Base-by-base conservation (phyloP, 305 asterid species). In the Solanum chacoense region DNA sequence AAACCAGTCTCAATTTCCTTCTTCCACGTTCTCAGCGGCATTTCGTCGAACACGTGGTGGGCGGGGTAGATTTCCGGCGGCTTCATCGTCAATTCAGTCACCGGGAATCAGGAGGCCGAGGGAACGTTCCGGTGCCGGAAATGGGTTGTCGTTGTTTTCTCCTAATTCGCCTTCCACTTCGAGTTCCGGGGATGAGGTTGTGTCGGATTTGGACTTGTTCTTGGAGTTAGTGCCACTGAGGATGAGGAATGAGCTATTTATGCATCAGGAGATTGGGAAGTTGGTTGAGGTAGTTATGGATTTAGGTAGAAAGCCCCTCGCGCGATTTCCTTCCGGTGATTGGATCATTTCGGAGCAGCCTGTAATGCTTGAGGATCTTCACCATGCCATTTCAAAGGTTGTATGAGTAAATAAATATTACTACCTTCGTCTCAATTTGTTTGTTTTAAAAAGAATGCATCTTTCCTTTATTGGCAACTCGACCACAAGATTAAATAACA, bases 221-320 rank as follows among this genome's bases (percentile, higher is more conserved):
- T 98, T 97, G 85, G 96, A 95, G 77, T 88, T 95, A 31, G 96
- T 97, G 91, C 99, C 99, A 2, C 84, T 88, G 91, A 92, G 95
- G 91, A 95, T 97, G 97, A 97, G 94, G 92, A 88, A 91, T 75
- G 95, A 93, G 77, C 90, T 97, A 90, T 89, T 92, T 88, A 89
- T 92, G 92, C 98, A 95, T 87, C 93, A 91, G 89, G 94, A 94
- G 86, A 95, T 97, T 87, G 92, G 91, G 89, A 89, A 94, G 90
- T 91, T 97, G 86, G 93, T 97, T 91, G 99, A 97, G 95, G 96
- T 97, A 83, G 99, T 97, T 29, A 95, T 96, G 99, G 99, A 97
- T 93, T 95, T 97, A 94, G 99, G 99, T 29, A 95, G 99, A 89
- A 94, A 94, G 86, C 99, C 99, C 3, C 92, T 97, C 32, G 99